Base-by-base conservation (phyloP, 2,329 filamentous ascomycete species). In the Talaromyces sp. region DNA sequence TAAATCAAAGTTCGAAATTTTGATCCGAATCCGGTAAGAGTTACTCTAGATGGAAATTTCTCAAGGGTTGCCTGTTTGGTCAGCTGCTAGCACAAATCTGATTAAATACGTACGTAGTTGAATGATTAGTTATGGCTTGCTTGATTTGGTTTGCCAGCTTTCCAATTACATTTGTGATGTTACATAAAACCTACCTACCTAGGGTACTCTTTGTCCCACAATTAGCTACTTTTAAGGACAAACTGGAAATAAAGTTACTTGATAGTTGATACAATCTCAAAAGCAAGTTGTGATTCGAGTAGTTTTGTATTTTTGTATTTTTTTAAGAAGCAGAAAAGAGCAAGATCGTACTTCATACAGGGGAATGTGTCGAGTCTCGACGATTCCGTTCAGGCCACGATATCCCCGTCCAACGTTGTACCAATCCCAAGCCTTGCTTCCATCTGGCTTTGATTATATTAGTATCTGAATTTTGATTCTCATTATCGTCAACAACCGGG, bases 41-140 rank as follows among this genome's bases (percentile, higher is more conserved):
- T 59, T 59, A 59, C 57, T 59, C 19, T 33, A 59, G 25, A 37
- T 15, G 57, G 51, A 59, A 59, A 50, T n/a, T 48, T 36, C 10
- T 13, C 36, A 15, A 17, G 10, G 3, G 36, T 17, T 52, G 25
- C 45, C 45, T 48, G 17, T 48, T 48, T 48, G 28, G 45, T 9
- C 25, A 48, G 45, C 45, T 48, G 33, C 28, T 35, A 21, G n/a
- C n/a, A n/a, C 25, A 17, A n/a, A n/a, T n/a, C n/a, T n/a, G n/a
- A n/a, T n/a, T n/a, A n/a, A n/a, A n/a, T 22, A 2, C 21, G 8
- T 21, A 39, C 2, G 39, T 22, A 21, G 10, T 8, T 15, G 40
- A 15, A 10, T 10, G 6, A 28, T 41, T 41, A 3, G 39, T n/a
- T 28, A 28, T 28, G 25, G 7, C 25, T 28, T 28, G 7, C 7